phyloP scores from a whole-genome alignment of 805 yeast genomes.

The Jamesozyma piceae region DNA sequence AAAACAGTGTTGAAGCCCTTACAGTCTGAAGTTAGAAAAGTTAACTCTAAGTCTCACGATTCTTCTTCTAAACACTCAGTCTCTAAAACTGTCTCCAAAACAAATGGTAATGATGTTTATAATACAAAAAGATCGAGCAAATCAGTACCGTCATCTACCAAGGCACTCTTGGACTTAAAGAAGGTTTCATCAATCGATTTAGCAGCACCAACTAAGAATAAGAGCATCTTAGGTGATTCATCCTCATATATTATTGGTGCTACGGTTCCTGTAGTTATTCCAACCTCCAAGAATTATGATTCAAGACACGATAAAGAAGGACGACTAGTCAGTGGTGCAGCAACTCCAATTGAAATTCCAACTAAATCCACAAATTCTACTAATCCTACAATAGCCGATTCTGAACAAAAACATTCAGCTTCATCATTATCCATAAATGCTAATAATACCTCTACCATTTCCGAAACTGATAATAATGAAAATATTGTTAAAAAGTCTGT shows the following conservation, averaged over 20 bases:
- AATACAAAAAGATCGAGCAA: background rate
- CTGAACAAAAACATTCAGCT: background rate
- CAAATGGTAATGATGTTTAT: background rate
- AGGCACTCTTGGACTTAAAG: background rate
- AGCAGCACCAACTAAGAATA: slow-evolving; percentile 1
- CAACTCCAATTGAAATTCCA: background rate
- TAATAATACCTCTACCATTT: background rate
- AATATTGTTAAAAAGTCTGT: too few relatives aligned
- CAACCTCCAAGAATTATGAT: slow-evolving; percentile 26
- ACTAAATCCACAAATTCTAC: background rate
- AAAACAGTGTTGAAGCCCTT: too few relatives aligned
- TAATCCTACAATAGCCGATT: background rate
- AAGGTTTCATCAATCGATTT: slow-evolving; percentile 3
- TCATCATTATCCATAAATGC: background rate
- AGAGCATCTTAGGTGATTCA: slow-evolving; percentile 4
- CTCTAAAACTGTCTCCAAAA: background rate
- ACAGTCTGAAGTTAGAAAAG: background rate
- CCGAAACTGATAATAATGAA: background rate
- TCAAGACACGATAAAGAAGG: slow-evolving; percentile 10
- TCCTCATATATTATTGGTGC: slow-evolving; percentile 25
- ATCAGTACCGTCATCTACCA: background rate
- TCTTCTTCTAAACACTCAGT: background rate
- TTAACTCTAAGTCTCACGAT: background rate
- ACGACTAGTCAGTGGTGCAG: background rate
- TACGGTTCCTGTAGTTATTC: slow-evolving; percentile 26